phyloP scores from a whole-genome alignment of 2,329 filamentous ascomycete genomes.

The Penicillium sp. region DNA sequence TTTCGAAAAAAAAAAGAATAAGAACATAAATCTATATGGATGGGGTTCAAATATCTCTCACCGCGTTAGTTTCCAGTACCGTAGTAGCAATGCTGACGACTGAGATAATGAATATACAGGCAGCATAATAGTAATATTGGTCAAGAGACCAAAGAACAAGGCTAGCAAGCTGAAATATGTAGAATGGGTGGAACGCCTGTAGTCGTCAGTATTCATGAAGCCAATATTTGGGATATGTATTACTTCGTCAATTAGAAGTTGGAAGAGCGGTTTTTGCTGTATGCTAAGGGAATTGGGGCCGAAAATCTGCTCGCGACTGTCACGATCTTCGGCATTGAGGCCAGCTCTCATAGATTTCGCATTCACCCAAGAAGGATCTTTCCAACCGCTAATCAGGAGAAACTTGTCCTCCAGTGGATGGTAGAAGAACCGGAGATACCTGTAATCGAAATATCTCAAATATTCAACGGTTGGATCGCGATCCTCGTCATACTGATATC shows the following conservation, averaged over 20 bases:
- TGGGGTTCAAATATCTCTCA: conserved; percentile 48
- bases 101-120: conserved; percentile 94
- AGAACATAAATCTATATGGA: conserved; percentile 7
- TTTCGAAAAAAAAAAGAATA: conserved; percentile 19
- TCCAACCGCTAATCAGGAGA: conserved; percentile 85
- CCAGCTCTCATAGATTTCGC: conserved; percentile 75
- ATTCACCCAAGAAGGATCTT: conserved; percentile 86
- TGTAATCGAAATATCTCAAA: conserved; percentile 83
- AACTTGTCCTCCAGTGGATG: conserved; percentile 91
- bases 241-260: conserved; percentile 88
- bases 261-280: conserved; percentile 80
- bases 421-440: conserved; percentile 91
- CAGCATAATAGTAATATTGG: conserved; percentile 96
- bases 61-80: conserved; percentile 83
- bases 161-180: conserved; percentile 96
- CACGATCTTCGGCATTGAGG: conserved; percentile 86
- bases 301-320: conserved; percentile 82
- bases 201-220: conserved; percentile 17
- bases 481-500: conserved; percentile 67
- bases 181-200: conserved; percentile 93
- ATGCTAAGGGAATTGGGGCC: conserved; percentile 91
- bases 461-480: conserved; percentile 76
- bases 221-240: conserved; percentile 20
- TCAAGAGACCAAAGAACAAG: conserved; percentile 93
- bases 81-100: conserved; percentile 89